Percentiles rank a stretch among this genome's conserved stretches.
Conservation (phyloP, 1,284 basidiomycete genomes). For the Tilletia indica region DNA sequence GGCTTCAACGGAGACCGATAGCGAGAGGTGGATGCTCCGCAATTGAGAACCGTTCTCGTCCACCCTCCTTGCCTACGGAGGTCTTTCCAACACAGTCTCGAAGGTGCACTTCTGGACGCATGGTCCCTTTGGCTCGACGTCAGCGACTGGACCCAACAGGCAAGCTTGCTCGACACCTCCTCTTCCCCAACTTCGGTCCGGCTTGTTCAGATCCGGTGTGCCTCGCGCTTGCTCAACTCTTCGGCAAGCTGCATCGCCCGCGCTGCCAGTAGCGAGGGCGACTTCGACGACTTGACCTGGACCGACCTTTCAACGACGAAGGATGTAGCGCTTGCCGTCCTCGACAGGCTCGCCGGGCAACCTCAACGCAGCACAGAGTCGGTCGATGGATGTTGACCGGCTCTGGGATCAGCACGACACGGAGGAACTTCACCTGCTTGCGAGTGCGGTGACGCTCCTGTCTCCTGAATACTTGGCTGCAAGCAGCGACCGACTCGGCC, state of each 20-base stretch:
- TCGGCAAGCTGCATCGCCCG: constrained; percentile 8
- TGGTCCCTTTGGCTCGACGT: constrained; percentile 16
- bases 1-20: neutral
- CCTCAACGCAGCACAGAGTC: neutral
- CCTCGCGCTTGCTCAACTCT: neutral
- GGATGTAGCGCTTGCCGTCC: neutral
- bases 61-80: neutral
- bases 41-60: neutral
- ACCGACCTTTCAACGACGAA: neutral
- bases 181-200: neutral
- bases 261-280: constrained; percentile 3
- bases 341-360: neutral
- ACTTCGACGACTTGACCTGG: constrained; percentile 2
- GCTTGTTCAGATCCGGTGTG: neutral
- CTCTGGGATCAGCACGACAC: neutral
- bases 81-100: constrained; percentile 11
- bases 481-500: neutral
- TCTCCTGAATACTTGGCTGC: constrained; percentile 6
- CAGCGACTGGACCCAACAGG: neutral
- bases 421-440: neutral
- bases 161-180: neutral
- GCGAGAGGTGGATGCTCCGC: neutral
- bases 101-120: constrained; percentile 1
- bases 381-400: neutral
- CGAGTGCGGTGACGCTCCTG: neutral